Conservation (phyloP, 2,329 filamentous ascomycete genomes). For the Xylariaceae sp. region DNA sequence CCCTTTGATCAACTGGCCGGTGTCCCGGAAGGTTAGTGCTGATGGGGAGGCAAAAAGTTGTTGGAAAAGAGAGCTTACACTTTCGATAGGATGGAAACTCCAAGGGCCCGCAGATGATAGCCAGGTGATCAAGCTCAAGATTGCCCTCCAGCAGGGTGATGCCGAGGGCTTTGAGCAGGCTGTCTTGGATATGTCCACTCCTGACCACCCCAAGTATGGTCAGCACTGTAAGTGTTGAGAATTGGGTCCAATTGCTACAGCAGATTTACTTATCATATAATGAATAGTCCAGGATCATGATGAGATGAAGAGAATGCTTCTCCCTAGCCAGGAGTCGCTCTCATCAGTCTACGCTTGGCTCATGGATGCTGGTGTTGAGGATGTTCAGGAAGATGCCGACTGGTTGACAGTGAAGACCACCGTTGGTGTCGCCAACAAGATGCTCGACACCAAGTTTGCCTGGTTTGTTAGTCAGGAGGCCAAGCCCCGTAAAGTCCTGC, state of each 20-base stretch:
- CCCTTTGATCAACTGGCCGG: slow-evolving; percentile 19
- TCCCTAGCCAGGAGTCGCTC: slow-evolving; percentile 20
- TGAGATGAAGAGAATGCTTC: slow-evolving; percentile 25
- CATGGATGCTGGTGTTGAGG: slow-evolving; percentile 15
- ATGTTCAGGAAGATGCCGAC: slow-evolving; percentile 19
- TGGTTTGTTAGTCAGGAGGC: slow-evolving; percentile 21
- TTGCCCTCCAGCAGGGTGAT: slow-evolving; percentile 22
- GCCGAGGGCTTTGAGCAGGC: slow-evolving; percentile 22
- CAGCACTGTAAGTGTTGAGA: slow-evolving; percentile 18
- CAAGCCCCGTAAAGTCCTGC: slow-evolving; percentile 18
- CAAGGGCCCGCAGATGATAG: slow-evolving; percentile 19
- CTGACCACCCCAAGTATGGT: slow-evolving; percentile 20
- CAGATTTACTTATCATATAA: background rate
- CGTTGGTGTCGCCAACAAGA: slow-evolving; percentile 22
- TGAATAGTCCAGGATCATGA: slow-evolving; percentile 20
- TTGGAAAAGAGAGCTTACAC: slow-evolving; percentile 9
- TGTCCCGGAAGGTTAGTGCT: slow-evolving; percentile 19
- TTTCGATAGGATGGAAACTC: slow-evolving; percentile 21
- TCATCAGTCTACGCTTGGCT: slow-evolving; percentile 21
- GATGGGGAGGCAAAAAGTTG: background rate
- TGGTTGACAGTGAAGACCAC: slow-evolving; percentile 23
- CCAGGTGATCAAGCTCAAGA: slow-evolving; percentile 21
- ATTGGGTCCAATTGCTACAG: background rate
- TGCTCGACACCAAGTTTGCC: slow-evolving; percentile 21
- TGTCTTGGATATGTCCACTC: slow-evolving; percentile 23